These are phyloP conservation scores for Protoeuglena noctilucae DNA, from an alignment of 139 green algal genomes.

Conservation along the genomic window DNA sequence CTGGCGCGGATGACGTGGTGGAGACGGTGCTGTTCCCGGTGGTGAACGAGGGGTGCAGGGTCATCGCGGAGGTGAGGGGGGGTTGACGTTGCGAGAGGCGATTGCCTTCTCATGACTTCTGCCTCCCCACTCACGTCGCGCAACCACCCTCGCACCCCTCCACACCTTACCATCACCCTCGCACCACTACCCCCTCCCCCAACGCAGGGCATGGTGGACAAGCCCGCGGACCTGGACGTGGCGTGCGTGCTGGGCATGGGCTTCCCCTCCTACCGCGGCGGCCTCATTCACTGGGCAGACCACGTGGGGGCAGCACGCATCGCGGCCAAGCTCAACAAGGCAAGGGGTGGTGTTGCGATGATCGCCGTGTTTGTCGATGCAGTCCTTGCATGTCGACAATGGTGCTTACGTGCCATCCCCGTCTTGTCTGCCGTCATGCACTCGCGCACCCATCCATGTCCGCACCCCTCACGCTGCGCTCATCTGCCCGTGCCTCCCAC, in stretches of 20 bases:
- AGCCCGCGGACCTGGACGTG: slow-evolving; percentile 87
- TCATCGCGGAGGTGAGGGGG: slow-evolving; percentile 30
- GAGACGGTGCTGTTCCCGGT: slow-evolving; percentile 98
- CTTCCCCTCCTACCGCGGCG: slow-evolving; percentile 73
- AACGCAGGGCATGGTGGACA: slow-evolving; percentile 86
- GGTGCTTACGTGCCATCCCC: neutral
- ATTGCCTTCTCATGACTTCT: too few species aligned
- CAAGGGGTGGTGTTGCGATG: neutral
- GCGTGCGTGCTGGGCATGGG: slow-evolving; percentile 93
- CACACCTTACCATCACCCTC: neutral
- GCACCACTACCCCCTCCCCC: slow-evolving; percentile 16
- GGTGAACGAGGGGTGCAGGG: slow-evolving; percentile 50
- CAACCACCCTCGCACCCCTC: too few species aligned
- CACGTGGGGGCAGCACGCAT: neutral
- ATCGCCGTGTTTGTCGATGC: neutral
- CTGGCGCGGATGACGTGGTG: slow-evolving; percentile 78
- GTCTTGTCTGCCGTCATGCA: neutral
- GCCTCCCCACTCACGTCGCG: too few species aligned
- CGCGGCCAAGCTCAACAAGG: neutral
- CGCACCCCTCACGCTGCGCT: neutral
- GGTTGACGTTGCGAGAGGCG: too few species aligned
- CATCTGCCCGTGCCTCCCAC: neutral
- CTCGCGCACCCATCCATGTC: neutral
- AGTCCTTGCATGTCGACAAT: neutral
- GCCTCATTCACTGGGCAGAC: slow-evolving; percentile 2